Percentiles rank a stretch among this genome's conserved stretches.
Conservation (phyloP, 495 filamentous ascomycete genomes). For the Terfezia claveryi region DNA sequence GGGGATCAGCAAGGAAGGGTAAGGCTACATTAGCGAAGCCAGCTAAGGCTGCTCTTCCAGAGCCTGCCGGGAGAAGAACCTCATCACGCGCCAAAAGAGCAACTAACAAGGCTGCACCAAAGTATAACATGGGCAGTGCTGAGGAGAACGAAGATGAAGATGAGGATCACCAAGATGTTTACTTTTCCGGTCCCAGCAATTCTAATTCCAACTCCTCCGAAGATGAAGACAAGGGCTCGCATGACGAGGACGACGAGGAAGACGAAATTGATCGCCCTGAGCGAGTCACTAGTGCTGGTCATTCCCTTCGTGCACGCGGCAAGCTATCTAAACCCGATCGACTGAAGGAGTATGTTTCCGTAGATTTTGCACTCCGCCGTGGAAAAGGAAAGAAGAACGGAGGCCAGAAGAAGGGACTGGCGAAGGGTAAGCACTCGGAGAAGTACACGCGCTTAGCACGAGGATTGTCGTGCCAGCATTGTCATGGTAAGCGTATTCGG, state of each 20-base stretch:
- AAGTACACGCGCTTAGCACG: conserved; percentile 7
- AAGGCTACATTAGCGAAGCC: not conserved
- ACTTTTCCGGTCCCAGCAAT: not conserved
- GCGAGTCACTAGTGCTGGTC: conserved; percentile 3
- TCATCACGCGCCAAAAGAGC: not conserved
- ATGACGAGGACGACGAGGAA: not conserved
- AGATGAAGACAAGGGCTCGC: not conserved
- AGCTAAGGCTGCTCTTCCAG: not conserved
- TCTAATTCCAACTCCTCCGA: not conserved
- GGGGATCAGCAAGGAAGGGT: not conserved
- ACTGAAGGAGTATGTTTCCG: conserved; percentile 4
- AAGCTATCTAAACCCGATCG: conserved; percentile 4
- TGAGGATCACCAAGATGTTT: not conserved
- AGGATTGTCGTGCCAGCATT: conserved; percentile 9
- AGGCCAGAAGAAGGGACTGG: not conserved
- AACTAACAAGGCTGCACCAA: not conserved
- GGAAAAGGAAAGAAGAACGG: not conserved
- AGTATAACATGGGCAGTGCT: not conserved
- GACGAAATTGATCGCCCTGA: conserved; percentile 2
- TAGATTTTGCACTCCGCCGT: not conserved
- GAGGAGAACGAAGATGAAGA: conserved; percentile 5
- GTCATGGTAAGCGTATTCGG: conserved; percentile 3
- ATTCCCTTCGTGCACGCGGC: conserved; percentile 6
- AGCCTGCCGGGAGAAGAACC: not conserved
- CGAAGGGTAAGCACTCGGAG: not conserved